Percentiles rank a stretch among this genome's conserved stretches.
Conservation (phyloP, 805 yeast species). For the Yamadazyma insecticola region DNA sequence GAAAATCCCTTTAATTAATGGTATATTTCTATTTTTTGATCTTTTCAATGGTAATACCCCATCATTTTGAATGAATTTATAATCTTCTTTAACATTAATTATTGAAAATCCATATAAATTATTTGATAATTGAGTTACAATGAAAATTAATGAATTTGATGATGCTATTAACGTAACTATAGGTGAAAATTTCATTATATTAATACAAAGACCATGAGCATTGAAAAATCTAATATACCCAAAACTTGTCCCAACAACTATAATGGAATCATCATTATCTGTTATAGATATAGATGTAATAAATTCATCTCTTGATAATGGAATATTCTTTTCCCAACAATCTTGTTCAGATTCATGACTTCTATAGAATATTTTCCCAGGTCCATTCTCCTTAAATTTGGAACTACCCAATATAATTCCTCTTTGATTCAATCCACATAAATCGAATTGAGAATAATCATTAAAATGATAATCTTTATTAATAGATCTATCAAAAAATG, state of each 20-base stretch:
- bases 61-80: slow-evolving; percentile 36
- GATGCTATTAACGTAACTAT: slow-evolving; percentile 69
- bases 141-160: slow-evolving; percentile 47
- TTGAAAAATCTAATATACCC: slow-evolving; percentile 76
- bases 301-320: slow-evolving; percentile 50
- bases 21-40: slow-evolving; percentile 12
- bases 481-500: slow-evolving; percentile 74
- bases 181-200: slow-evolving; percentile 67
- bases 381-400: slow-evolving; percentile 16
- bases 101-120: slow-evolving; percentile 42
- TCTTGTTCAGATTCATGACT: slow-evolving; percentile 61
- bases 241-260: slow-evolving; percentile 65
- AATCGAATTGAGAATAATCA: slow-evolving; percentile 65
- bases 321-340: slow-evolving; percentile 67
- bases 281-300: slow-evolving; percentile 68
- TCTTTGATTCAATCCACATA: slow-evolving; percentile 64
- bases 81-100: slow-evolving; percentile 40
- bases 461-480: slow-evolving; percentile 83
- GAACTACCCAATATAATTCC: slow-evolving; percentile 59
- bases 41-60: slow-evolving; percentile 30
- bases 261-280: slow-evolving; percentile 29
- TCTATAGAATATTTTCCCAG: slow-evolving; percentile 49
- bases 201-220: slow-evolving; percentile 65
- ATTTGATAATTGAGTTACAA: slow-evolving; percentile 39
- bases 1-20: slow-evolving; percentile 62